Conservation (phyloP, 2,329 filamentous ascomycete genomes). For the Venturia aucupariae region DNA sequence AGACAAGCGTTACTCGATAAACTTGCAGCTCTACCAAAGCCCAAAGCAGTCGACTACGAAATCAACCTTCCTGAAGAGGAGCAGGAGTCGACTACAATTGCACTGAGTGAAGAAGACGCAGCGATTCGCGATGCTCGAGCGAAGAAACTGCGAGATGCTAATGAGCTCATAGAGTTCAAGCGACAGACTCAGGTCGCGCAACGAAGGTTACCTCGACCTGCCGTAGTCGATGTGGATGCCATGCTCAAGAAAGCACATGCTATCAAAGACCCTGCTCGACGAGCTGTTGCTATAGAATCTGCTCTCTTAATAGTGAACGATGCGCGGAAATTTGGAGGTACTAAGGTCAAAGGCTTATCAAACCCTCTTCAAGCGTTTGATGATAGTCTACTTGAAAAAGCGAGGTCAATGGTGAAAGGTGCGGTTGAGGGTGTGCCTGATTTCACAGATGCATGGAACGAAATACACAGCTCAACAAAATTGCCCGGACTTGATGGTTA, state of each 20-base stretch:
- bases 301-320: constrained; percentile 76
- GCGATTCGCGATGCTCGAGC: constrained; percentile 69
- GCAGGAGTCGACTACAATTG: constrained; percentile 52
- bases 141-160: constrained; percentile 51
- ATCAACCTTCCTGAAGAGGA: constrained; percentile 82
- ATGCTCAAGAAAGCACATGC: constrained; percentile 56
- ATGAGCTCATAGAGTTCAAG: constrained; percentile 61
- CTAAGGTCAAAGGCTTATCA: constrained; percentile 54
- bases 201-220: constrained; percentile 67
- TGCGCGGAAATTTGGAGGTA: constrained; percentile 62
- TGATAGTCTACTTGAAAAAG: constrained; percentile 63
- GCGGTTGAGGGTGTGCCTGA: constrained; percentile 54
- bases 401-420: constrained; percentile 58
- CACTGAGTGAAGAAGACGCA: constrained; percentile 43
- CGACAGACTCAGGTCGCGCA: constrained; percentile 90
- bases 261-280: constrained; percentile 54
- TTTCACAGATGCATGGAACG: constrained; percentile 45
- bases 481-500: constrained; percentile 77
- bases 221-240: constrained; percentile 58
- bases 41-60: constrained; percentile 90
- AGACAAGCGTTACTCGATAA: constrained; percentile 60
- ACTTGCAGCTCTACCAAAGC: constrained; percentile 78
- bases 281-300: constrained; percentile 65
- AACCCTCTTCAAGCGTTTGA: constrained; percentile 54
- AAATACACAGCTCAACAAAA: constrained; percentile 36